Conservation (phyloP, 2,329 filamentous ascomycete species). For the Metarhizium guizhouense region DNA sequence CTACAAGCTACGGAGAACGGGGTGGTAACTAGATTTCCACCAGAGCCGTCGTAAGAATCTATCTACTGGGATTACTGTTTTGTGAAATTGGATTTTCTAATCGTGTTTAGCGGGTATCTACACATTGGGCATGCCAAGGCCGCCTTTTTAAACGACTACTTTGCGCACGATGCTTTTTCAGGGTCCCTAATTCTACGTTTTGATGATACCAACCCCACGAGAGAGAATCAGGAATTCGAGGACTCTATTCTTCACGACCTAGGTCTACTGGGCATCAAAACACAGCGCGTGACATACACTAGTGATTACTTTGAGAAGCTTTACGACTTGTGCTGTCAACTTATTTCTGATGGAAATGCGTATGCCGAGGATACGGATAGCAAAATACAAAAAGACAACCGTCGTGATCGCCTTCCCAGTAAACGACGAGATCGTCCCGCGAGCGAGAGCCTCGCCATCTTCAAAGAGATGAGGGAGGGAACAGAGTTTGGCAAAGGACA, state of each 20-base stretch:
- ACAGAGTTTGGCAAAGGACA: slow-evolving; percentile 69
- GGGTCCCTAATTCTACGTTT: slow-evolving; percentile 79
- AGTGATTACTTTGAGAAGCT: slow-evolving; percentile 85
- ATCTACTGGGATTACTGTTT: neutral
- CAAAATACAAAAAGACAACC: slow-evolving; percentile 71
- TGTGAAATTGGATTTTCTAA: too few species aligned
- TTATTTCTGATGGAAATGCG: slow-evolving; percentile 73
- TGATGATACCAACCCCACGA: slow-evolving; percentile 87
- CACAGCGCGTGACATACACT: slow-evolving; percentile 72
- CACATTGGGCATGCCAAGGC: slow-evolving; percentile 89
- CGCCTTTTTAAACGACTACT: slow-evolving; percentile 81
- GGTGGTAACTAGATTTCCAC: slow-evolving; percentile 77
- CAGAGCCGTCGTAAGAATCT: slow-evolving; percentile 57
- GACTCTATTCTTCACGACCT: slow-evolving; percentile 83
- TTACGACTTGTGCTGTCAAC: slow-evolving; percentile 65
- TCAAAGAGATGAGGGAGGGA: slow-evolving; percentile 88
- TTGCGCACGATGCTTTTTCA: slow-evolving; percentile 80
- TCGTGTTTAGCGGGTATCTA: slow-evolving; percentile 52
- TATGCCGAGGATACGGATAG: slow-evolving; percentile 85
- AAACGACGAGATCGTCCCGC: slow-evolving; percentile 66
- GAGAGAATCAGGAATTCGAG: slow-evolving; percentile 86
- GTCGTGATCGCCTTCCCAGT: slow-evolving; percentile 57
- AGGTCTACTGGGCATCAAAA: slow-evolving; percentile 72
- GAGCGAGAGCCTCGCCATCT: slow-evolving; percentile 77
- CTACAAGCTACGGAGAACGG: slow-evolving; percentile 71